These are phyloP conservation scores for Vitis hybrid DNA, from an alignment of 177 flowering plant genomes.

Conservation along the genomic window DNA sequence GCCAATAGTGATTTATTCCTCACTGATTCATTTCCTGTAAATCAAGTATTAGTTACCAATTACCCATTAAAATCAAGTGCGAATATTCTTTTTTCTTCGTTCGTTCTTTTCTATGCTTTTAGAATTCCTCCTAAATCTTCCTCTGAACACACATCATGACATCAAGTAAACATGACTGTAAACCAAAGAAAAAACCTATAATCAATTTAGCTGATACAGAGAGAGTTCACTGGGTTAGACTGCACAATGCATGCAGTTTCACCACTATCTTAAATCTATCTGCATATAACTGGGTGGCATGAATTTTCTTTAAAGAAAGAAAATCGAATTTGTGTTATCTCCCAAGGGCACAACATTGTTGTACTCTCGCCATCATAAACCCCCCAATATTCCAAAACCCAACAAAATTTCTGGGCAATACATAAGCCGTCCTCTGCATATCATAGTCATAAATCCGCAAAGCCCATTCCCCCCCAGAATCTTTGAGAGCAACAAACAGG, in stretches of 20 bases:
- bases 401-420: neutral
- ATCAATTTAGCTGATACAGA: neutral
- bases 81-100: no score
- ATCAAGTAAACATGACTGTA: neutral
- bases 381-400: neutral
- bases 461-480: no score
- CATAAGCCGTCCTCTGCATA: no score
- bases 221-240: neutral
- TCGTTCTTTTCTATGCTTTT: neutral
- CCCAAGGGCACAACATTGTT: no score
- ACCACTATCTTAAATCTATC: neutral
- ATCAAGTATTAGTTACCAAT: no score
- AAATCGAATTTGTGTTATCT: neutral
- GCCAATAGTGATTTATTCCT: no score
- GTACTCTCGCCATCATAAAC: neutral
- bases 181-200: neutral
- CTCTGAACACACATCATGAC: neutral
- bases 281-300: neutral
- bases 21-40: no score
- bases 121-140: neutral
- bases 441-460: no score
- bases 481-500: no score
- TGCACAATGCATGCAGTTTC: neutral
- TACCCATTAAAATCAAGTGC: no score
- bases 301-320: neutral